Evolutionary conservation across 139 green algal genomes (phyloP).

Genomic region (Yamagishiella unicocca): DNA sequence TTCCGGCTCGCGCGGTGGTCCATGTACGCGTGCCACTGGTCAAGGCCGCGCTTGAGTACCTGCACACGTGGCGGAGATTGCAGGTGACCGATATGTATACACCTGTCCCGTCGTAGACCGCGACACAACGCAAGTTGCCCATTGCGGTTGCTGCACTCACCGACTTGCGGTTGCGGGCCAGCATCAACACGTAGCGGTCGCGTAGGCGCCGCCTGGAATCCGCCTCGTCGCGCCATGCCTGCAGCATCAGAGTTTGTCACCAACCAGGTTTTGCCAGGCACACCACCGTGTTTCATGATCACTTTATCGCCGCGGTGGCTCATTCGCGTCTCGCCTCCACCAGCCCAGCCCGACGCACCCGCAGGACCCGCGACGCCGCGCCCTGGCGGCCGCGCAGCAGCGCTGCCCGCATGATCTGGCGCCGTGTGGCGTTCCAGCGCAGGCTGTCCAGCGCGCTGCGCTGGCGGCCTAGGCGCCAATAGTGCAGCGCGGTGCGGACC

Average conservation of each 20-base stretch:
- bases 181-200: neutral
- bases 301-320: too few species aligned
- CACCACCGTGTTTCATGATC: too few species aligned
- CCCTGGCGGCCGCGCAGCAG: neutral
- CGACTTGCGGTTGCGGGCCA: neutral
- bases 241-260: too few species aligned
- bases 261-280: too few species aligned
- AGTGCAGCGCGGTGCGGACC: constrained; percentile 17
- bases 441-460: constrained; percentile 43
- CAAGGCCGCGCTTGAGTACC: constrained; percentile 9
- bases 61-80: neutral
- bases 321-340: too few species aligned
- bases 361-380: neutral
- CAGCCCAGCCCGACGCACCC: neutral
- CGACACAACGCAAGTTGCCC: neutral
- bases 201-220: neutral
- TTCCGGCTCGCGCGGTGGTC: neutral
- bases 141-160: neutral
- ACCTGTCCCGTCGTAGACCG: neutral
- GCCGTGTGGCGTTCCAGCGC: constrained; percentile 23
- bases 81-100: too few species aligned
- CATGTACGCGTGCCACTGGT: constrained; percentile 9
- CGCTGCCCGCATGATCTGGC: constrained; percentile 17
- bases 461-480: constrained; percentile 42
- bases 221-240: constrained; percentile 12